Evolutionary conservation across 169 alveolate genomes (phyloP).

Genomic region (Eimeria nieschulzi): DNA sequence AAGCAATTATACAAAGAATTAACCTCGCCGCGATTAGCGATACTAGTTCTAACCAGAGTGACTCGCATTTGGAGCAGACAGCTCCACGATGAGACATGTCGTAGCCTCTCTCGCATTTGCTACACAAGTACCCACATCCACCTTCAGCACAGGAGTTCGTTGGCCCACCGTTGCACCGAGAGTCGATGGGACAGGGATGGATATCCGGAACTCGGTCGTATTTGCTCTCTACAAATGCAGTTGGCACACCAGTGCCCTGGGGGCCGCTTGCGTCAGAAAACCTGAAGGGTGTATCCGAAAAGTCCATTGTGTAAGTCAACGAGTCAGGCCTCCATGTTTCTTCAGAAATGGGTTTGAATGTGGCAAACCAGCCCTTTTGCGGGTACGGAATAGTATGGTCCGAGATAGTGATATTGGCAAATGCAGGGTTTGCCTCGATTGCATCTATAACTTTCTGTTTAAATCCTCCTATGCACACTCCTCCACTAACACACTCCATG

Average conservation of each 20-base stretch:
- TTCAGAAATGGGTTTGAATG: constrained; percentile 43
- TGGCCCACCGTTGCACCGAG: constrained; percentile 76
- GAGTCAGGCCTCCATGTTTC: constrained; percentile 40
- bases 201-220: constrained; percentile 74
- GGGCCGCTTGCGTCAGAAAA: not conserved
- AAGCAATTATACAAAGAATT: constrained; percentile 57
- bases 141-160: constrained; percentile 71
- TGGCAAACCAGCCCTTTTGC: constrained; percentile 72
- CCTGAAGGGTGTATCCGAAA: not conserved
- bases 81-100: constrained; percentile 40
- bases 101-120: constrained; percentile 74
- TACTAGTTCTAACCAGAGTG: constrained; percentile 51
- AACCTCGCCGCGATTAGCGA: constrained; percentile 48
- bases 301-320: constrained; percentile 25
- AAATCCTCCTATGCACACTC: constrained; percentile 77
- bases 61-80: constrained; percentile 58
- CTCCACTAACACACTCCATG: constrained; percentile 74
- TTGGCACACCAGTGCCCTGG: not conserved
- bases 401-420: constrained; percentile 54
- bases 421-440: constrained; percentile 66
- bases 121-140: constrained; percentile 74
- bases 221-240: not conserved
- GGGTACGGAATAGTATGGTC: constrained; percentile 77
- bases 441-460: constrained; percentile 56
- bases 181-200: constrained; percentile 72